Percentiles rank a stretch among this genome's conserved stretches.
Evolutionary conservation across 306 rosid genomes (phyloP).

Genomic region (Glycine tomentella): DNA sequence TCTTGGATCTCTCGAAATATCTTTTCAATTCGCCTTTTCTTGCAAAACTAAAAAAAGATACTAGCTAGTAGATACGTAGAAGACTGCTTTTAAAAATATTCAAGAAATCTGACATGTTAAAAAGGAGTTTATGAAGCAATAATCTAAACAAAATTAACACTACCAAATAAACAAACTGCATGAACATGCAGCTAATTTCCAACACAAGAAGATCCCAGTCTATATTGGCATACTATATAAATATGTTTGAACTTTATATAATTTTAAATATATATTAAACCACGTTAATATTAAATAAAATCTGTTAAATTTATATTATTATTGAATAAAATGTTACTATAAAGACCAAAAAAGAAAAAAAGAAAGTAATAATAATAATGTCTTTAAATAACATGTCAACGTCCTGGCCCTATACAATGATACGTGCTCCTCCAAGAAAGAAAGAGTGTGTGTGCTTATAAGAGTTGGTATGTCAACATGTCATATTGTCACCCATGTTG

Average conservation of each 20-base stretch:
- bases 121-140: neutral
- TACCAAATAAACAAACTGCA: neutral
- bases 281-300: too few species aligned
- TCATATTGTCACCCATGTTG: constrained; percentile 27
- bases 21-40: neutral
- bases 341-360: neutral
- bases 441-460: neutral
- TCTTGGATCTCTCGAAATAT: constrained; percentile 16
- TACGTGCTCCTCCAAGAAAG: neutral
- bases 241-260: too few species aligned
- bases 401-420: neutral
- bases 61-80: too few species aligned
- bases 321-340: too few species aligned
- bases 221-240: too few species aligned
- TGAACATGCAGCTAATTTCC: neutral
- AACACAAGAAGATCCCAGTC: neutral
- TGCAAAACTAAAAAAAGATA: too few species aligned
- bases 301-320: too few species aligned
- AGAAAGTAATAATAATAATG: neutral
- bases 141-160: neutral
- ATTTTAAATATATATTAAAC: too few species aligned
- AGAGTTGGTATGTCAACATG: constrained; percentile 6
- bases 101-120: neutral
- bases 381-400: constrained; percentile 3
- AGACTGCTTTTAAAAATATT: neutral